phyloP scores from a whole-genome alignment of 2,329 filamentous ascomycete species.

The Alternaria novae-zelandiae region DNA sequence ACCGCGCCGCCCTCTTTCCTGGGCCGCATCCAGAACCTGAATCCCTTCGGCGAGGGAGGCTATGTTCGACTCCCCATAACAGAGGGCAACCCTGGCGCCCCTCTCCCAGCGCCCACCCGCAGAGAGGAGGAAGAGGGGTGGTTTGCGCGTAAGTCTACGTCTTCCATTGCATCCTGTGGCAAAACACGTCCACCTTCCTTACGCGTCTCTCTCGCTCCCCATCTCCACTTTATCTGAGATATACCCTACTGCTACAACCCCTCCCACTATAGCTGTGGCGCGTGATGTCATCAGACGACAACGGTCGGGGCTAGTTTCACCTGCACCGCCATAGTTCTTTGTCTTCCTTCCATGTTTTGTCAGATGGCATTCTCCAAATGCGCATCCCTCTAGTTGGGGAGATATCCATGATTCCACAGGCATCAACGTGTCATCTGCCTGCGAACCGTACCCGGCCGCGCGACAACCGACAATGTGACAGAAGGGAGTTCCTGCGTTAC shows the following conservation, averaged over 20 bases:
- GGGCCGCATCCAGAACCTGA: conserved; percentile 80
- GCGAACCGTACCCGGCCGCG: conserved; percentile 33
- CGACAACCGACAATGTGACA: conserved; percentile 35
- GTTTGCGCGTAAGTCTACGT: conserved; percentile 81
- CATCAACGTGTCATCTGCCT: conserved; percentile 36
- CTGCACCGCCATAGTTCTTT: conserved; percentile 26
- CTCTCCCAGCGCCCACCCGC: conserved; percentile 80
- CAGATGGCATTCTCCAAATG: conserved; percentile 30
- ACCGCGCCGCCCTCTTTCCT: conserved; percentile 77
- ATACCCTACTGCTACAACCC: conserved; percentile 1
- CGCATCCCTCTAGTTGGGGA: conserved; percentile 17
- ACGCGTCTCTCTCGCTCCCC: conserved; percentile 11
- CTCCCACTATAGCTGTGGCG: conserved; percentile 20
- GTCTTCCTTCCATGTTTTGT: conserved; percentile 12
- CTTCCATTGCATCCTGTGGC: conserved; percentile 34
- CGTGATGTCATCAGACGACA: conserved; percentile 37
- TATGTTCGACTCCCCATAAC: conserved; percentile 90
- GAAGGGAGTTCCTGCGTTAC: conserved; percentile 53
- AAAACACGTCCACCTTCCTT: conserved; percentile 15
- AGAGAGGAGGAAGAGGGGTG: conserved; percentile 95
- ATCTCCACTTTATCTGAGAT: conserved; percentile 18
- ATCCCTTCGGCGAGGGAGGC: conserved; percentile 84
- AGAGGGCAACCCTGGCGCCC: conserved; percentile 76
- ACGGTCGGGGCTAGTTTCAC: conserved; percentile 33
- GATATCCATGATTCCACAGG: conserved; percentile 8